phyloP scores from a whole-genome alignment of 257 asterid genomes.

The Nicotiana paniculata region DNA sequence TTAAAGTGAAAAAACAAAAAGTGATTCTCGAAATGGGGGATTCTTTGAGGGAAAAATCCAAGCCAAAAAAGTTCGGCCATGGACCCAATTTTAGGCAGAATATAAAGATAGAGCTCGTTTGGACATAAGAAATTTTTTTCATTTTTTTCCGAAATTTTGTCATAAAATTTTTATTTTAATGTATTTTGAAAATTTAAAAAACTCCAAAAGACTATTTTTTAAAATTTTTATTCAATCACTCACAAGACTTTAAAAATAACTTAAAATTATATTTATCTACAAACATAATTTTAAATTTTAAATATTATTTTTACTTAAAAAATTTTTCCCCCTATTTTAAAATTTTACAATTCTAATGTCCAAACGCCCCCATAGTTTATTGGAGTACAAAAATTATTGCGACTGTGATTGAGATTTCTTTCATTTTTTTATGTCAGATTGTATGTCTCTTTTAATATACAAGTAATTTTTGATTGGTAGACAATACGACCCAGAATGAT shows the following conservation, averaged over 20 bases:
- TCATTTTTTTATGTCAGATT: neutral
- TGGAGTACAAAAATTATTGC: conserved; percentile 6
- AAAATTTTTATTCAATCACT: no score
- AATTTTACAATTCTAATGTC: no score
- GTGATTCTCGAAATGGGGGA: conserved; percentile 13
- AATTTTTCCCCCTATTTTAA: no score
- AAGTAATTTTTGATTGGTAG: conserved; percentile 4
- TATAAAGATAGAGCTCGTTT: neutral
- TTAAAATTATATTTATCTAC: no score
- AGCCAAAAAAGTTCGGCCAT: conserved; percentile 40
- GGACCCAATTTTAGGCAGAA: conserved; percentile 58
- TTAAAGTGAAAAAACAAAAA: neutral
- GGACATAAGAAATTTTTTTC: no score
- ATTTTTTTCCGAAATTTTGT: no score
- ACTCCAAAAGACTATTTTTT: no score
- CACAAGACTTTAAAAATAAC: no score
- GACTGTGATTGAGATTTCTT: conserved; percentile 13
- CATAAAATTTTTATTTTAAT: no score
- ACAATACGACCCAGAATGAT: neutral
- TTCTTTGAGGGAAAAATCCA: conserved; percentile 12
- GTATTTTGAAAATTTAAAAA: no score
- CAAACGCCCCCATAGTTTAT: neutral
- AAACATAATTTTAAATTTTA: no score
- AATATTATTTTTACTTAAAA: no score
- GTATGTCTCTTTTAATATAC: neutral